Evolutionary conservation across 2,329 filamentous ascomycete genomes (phyloP).

Genomic region (Penicillium sp.): DNA sequence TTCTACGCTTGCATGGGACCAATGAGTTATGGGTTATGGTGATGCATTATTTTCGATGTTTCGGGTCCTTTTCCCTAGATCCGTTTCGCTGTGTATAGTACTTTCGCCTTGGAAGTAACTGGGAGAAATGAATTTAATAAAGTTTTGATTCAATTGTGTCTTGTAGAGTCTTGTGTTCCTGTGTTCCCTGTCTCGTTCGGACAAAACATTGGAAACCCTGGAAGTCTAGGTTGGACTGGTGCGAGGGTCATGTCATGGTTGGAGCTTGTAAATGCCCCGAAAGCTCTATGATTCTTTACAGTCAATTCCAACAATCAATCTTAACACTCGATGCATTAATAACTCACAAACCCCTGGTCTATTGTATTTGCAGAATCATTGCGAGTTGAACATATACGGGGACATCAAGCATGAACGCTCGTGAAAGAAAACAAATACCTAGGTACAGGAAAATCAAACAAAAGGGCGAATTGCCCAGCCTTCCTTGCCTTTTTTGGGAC

Average conservation of each 20-base stretch:
- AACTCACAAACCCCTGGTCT: not conserved
- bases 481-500: not conserved
- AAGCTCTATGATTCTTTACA: not conserved
- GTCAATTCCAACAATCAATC: not conserved
- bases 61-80: slow-evolving; percentile 15
- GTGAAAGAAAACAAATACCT: not conserved
- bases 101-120: slow-evolving; percentile 17
- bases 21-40: slow-evolving; percentile 11
- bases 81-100: slow-evolving; percentile 23
- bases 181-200: not conserved
- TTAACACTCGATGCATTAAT: not conserved
- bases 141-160: not conserved
- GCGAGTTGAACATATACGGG: not conserved
- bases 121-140: slow-evolving; percentile 16
- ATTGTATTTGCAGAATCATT: not conserved
- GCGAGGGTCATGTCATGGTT: not conserved
- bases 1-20: not conserved
- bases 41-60: slow-evolving; percentile 12
- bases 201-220: not conserved
- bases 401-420: not conserved
- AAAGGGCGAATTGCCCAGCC: not conserved
- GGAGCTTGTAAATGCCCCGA: not conserved
- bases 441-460: not conserved
- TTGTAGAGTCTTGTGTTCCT: not conserved
- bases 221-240: slow-evolving; percentile 4